phyloP scores from a whole-genome alignment of 768 basidiomycete genomes.

The Hericium erinaceus region DNA sequence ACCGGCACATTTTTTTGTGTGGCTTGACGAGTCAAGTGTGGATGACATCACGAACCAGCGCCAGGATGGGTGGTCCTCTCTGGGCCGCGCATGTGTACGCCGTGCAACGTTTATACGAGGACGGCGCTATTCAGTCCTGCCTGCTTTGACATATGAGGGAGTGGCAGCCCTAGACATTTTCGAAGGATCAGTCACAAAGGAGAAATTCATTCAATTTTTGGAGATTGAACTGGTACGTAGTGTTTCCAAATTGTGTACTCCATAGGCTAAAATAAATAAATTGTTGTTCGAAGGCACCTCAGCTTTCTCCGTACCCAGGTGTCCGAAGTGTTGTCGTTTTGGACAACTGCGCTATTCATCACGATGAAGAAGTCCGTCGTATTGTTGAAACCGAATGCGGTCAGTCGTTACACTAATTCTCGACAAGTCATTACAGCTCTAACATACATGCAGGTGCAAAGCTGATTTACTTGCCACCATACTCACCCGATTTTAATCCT shows the following conservation, averaged over 20 bases:
- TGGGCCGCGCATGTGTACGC: slow-evolving; percentile 8
- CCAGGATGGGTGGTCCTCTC: slow-evolving; percentile 3
- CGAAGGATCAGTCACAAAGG: slow-evolving; percentile 24
- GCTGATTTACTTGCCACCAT: slow-evolving; percentile 17
- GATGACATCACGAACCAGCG: slow-evolving; percentile 10
- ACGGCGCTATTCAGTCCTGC: slow-evolving; percentile 12
- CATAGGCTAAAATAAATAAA: too few species aligned
- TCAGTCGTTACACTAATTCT: not conserved
- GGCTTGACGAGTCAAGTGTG: slow-evolving; percentile 13
- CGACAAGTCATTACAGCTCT: not conserved
- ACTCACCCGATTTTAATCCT: slow-evolving; percentile 28
- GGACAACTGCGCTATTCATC: slow-evolving; percentile 34
- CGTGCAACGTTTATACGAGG: slow-evolving; percentile 7
- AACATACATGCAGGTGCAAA: not conserved
- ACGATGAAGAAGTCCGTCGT: slow-evolving; percentile 26
- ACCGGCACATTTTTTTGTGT: slow-evolving; percentile 3
- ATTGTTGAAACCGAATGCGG: slow-evolving; percentile 20
- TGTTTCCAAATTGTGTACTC: too few species aligned
- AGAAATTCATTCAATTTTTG: slow-evolving; percentile 23
- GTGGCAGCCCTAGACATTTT: slow-evolving; percentile 14
- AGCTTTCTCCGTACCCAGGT: slow-evolving; percentile 26
- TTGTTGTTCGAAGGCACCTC: slow-evolving; percentile 13
- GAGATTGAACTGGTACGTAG: slow-evolving; percentile 13
- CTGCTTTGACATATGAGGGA: slow-evolving; percentile 9
- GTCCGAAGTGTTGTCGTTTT: slow-evolving; percentile 28